Conservation (phyloP, 345 rosid species). For the Crucihimalaya himalaica region DNA sequence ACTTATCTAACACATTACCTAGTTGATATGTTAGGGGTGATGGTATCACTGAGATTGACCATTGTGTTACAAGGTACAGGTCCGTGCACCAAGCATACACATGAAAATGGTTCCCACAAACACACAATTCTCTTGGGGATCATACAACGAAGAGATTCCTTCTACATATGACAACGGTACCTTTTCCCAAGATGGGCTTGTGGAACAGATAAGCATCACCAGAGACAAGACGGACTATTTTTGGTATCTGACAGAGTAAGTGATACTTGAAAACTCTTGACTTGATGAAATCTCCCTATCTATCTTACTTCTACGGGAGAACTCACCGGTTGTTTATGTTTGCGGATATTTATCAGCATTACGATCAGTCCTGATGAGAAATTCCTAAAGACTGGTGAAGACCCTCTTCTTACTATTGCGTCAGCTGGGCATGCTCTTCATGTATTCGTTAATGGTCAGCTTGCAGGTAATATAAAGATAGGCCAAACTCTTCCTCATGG, state of each 20-base stretch:
- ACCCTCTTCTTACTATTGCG: constrained; percentile 55
- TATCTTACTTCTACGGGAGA: constrained; percentile 55
- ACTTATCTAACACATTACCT: not conserved
- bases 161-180: constrained; percentile 52
- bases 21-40: not conserved
- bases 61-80: constrained; percentile 55
- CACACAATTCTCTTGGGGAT: constrained; percentile 67
- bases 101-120: constrained; percentile 63
- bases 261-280: constrained; percentile 36
- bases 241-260: constrained; percentile 97
- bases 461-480: constrained; percentile 51
- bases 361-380: constrained; percentile 44
- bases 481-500: not conserved
- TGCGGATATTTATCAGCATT: constrained; percentile 22
- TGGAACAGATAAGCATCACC: constrained; percentile 76
- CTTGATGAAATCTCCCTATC: constrained; percentile 69
- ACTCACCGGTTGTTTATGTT: constrained; percentile 62
- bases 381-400: constrained; percentile 47
- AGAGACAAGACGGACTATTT: constrained; percentile 78
- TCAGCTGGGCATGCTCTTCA: constrained; percentile 76
- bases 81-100: constrained; percentile 60
- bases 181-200: constrained; percentile 56
- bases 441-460: constrained; percentile 72
- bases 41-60: constrained; percentile 39
- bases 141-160: constrained; percentile 63